phyloP scores from a whole-genome alignment of 2,329 filamentous ascomycete species.

The Colletotrichum cereale region DNA sequence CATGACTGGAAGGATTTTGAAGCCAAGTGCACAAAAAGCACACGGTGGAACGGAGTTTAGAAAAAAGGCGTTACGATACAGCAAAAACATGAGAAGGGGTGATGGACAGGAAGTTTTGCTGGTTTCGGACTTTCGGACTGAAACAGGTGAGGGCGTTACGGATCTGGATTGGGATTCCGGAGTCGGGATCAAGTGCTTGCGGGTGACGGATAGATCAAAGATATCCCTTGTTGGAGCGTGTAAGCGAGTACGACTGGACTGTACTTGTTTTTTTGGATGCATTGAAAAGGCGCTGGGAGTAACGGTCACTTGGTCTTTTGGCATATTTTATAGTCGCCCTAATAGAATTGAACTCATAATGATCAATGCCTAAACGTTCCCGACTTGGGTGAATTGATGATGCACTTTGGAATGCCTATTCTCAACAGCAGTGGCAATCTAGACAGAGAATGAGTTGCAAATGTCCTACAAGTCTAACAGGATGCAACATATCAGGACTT shows the following conservation, averaged over 20 bases:
- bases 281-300: constrained; percentile 19
- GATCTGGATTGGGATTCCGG: neutral
- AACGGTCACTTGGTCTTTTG: constrained; percentile 3
- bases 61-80: constrained; percentile 24
- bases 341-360: constrained; percentile 28
- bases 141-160: constrained; percentile 18
- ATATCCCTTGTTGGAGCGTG: constrained; percentile 25
- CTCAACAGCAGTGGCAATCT: neutral
- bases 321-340: constrained; percentile 16
- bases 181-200: constrained; percentile 11
- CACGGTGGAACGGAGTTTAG: constrained; percentile 17
- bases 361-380: neutral
- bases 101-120: constrained; percentile 35
- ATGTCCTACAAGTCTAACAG: no score
- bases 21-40: neutral
- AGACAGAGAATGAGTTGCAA: no score
- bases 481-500: neutral
- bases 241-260: constrained; percentile 12
- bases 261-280: constrained; percentile 22
- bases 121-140: neutral
- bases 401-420: no score
- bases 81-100: constrained; percentile 14
- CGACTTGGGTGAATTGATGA: neutral
- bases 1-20: neutral
- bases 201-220: constrained; percentile 21